Conservation (phyloP, 2,329 filamentous ascomycete genomes). For the Plenodomus tracheiphilus region DNA sequence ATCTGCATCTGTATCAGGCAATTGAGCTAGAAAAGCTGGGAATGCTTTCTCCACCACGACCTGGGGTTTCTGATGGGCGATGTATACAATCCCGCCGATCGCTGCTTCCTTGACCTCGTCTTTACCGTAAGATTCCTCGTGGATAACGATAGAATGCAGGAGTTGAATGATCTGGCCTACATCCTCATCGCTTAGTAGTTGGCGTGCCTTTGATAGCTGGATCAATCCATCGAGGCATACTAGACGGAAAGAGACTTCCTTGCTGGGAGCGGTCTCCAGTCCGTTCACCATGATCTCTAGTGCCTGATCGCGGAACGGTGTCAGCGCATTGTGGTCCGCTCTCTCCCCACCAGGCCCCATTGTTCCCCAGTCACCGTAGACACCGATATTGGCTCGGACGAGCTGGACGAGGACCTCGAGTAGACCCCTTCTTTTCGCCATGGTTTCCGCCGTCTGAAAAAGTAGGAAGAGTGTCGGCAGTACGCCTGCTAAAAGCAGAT, state of each 20-base stretch:
- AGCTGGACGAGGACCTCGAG: slow-evolving; percentile 64
- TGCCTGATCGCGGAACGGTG: slow-evolving; percentile 46
- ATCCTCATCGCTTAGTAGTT: slow-evolving; percentile 48
- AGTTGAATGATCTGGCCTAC: slow-evolving; percentile 59
- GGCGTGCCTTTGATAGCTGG: slow-evolving; percentile 47
- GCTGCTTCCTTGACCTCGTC: slow-evolving; percentile 62
- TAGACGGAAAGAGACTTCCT: slow-evolving; percentile 55
- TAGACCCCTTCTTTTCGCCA: slow-evolving; percentile 65
- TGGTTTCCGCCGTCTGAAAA: slow-evolving; percentile 64
- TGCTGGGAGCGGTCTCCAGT: slow-evolving; percentile 48
- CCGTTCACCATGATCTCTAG: slow-evolving; percentile 49
- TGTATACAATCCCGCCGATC: slow-evolving; percentile 61
- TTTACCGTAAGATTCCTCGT: slow-evolving; percentile 60
- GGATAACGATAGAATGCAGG: slow-evolving; percentile 63
- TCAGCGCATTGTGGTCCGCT: slow-evolving; percentile 42
- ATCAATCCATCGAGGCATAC: slow-evolving; percentile 50
- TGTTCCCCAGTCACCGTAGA: slow-evolving; percentile 60
- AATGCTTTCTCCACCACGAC: slow-evolving; percentile 67
- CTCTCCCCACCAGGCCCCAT: slow-evolving; percentile 43
- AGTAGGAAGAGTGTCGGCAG: slow-evolving; percentile 62
- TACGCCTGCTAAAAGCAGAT: slow-evolving; percentile 59
- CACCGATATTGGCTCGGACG: slow-evolving; percentile 59
- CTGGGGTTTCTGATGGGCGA: slow-evolving; percentile 64
- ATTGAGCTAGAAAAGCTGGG: slow-evolving; percentile 65
- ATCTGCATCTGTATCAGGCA: slow-evolving; percentile 61